Percentiles rank a stretch among this genome's conserved stretches.
Conservation (phyloP, 2,329 filamentous ascomycete genomes). For the Remersonia thermophila region DNA sequence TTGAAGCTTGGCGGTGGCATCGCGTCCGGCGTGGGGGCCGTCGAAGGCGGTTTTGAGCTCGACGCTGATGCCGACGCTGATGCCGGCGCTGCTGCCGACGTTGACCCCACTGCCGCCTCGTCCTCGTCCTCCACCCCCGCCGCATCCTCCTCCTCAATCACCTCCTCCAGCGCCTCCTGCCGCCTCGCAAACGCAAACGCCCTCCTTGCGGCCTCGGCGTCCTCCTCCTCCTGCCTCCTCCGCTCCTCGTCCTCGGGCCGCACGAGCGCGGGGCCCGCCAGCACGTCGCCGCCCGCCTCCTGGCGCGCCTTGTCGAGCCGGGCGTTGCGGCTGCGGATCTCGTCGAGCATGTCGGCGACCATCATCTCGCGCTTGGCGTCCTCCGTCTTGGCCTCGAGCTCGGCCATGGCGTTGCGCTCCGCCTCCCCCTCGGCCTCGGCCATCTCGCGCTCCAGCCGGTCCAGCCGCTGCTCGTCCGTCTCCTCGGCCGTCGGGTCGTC, state of each 20-base stretch:
- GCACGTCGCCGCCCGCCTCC: constrained; percentile 48
- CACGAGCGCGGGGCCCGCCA: constrained; percentile 46
- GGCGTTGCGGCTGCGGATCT: constrained; percentile 86
- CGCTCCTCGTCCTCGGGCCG: constrained; percentile 46
- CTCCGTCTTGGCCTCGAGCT: constrained; percentile 83
- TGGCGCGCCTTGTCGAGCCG: constrained; percentile 65
- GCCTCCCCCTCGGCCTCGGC: constrained; percentile 48
- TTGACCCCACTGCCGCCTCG: constrained; percentile 8
- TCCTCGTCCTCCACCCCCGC: constrained; percentile 26
- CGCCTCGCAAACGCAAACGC: constrained; percentile 60
- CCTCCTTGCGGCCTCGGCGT: constrained; percentile 64
- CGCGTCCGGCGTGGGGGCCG: constrained; percentile 21
- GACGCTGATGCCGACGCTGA: constrained; percentile 21
- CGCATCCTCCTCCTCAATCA: constrained; percentile 32
- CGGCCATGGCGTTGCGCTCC: constrained; percentile 86
- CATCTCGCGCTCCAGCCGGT: constrained; percentile 69
- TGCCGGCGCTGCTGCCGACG: constrained; percentile 19
- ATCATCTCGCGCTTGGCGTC: constrained; percentile 95
- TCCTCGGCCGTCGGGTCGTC: constrained; percentile 55
- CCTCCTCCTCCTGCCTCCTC: constrained; percentile 61
- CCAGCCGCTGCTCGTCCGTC: constrained; percentile 75
- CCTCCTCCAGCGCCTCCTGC: constrained; percentile 33
- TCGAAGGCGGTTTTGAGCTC: constrained; percentile 5
- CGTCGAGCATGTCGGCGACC: constrained; percentile 87
- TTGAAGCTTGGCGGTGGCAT: constrained; percentile 53